A percentile compares a stretch with the other conserved stretches of the same genome.
Evolutionary conservation across 352 stramenopile genomes (phyloP).

Genomic region (Pythium sp.): DNA sequence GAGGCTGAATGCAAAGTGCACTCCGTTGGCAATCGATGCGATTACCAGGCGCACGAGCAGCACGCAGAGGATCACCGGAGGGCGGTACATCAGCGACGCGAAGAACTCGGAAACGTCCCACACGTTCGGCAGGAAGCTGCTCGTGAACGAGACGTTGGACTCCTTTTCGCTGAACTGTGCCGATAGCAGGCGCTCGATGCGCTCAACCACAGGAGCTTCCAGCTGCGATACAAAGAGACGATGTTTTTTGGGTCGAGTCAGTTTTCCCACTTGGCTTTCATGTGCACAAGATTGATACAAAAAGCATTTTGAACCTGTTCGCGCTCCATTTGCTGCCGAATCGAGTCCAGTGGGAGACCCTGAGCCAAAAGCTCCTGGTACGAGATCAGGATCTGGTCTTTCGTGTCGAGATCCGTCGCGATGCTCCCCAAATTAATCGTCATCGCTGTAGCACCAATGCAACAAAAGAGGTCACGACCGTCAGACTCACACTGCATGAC

Average conservation of each 20-base stretch:
- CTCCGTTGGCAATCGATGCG: constrained; percentile 25
- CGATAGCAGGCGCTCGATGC: constrained; percentile 50
- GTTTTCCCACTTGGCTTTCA: background rate
- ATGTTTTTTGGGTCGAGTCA: too few species aligned
- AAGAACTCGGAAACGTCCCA: constrained; percentile 51
- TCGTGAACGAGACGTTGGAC: constrained; percentile 13
- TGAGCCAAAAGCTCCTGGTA: constrained; percentile 63
- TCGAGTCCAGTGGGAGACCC: constrained; percentile 57
- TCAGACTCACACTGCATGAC: background rate
- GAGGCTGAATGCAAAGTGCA: constrained; percentile 45
- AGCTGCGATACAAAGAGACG: background rate
- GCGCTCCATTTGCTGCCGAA: constrained; percentile 68
- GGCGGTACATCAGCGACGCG: constrained; percentile 44
- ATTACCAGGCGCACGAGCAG: constrained; percentile 58
- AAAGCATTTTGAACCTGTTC: constrained; percentile 40
- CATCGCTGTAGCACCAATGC: constrained; percentile 25
- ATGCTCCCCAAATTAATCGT: constrained; percentile 49
- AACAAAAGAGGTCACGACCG: background rate
- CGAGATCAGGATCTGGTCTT: constrained; percentile 49
- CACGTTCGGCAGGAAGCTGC: constrained; percentile 51
- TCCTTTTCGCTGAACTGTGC: constrained; percentile 35
- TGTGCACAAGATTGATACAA: background rate
- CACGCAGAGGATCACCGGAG: constrained; percentile 63
- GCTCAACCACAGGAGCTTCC: constrained; percentile 22
- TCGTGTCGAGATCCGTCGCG: constrained; percentile 36